Evolutionary conservation across 2,329 filamentous ascomycete species (phyloP).

Genomic region (Claviceps quebecensis): DNA sequence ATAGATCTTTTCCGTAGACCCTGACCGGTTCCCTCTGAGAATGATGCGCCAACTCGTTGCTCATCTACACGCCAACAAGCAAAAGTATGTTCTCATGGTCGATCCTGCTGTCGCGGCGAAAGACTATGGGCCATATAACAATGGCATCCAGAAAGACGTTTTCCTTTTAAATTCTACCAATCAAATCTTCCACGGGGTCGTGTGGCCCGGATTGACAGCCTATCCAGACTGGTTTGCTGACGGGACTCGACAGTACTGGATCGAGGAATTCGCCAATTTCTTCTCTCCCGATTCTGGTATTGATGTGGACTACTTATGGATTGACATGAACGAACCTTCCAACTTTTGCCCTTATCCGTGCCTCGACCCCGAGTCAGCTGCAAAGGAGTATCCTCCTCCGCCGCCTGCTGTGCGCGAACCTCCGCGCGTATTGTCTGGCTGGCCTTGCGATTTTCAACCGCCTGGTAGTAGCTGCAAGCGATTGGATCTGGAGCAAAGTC

Average conservation of each 20-base stretch:
- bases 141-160: conserved; percentile 28
- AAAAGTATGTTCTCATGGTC: conserved; percentile 66
- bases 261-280: conserved; percentile 47
- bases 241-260: conserved; percentile 53
- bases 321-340: conserved; percentile 44
- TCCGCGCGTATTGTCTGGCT: conserved; percentile 52
- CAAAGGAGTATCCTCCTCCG: conserved; percentile 37
- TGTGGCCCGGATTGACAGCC: conserved; percentile 60
- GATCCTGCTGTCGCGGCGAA: conserved; percentile 54
- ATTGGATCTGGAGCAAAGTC: background rate
- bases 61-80: conserved; percentile 50
- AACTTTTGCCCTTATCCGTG: conserved; percentile 19
- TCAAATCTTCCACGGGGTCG: conserved; percentile 45
- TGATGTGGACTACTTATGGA: conserved; percentile 65
- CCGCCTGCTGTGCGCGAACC: conserved; percentile 46
- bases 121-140: conserved; percentile 29
- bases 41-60: conserved; percentile 52
- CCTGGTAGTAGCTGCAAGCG: conserved; percentile 8
- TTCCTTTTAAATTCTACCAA: conserved; percentile 40
- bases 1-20: conserved; percentile 47
- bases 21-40: conserved; percentile 44
- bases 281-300: conserved; percentile 51
- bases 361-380: conserved; percentile 22
- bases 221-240: conserved; percentile 66
- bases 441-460: conserved; percentile 27